Evolutionary conservation across 202 grass and related monocot genomes (phyloP).

Genomic region (Dendrocalamus latiflorus): DNA sequence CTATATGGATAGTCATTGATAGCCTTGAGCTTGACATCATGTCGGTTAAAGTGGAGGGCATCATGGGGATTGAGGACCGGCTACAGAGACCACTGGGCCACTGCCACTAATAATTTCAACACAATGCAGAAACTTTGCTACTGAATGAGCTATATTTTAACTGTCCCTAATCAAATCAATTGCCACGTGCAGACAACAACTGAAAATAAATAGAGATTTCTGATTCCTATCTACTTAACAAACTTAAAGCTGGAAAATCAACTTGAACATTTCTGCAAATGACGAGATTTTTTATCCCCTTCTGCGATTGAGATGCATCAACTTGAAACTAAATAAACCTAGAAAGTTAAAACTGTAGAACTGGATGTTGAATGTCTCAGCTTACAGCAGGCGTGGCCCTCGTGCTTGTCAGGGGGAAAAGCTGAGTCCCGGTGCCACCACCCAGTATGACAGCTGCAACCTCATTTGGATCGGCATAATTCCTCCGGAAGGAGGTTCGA

Average conservation of each 20-base stretch:
- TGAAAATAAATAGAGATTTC: not conserved
- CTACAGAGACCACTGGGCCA: not conserved
- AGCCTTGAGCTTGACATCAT: conserved; percentile 29
- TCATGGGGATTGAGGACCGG: not conserved
- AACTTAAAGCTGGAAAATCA: not conserved
- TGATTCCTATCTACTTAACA: not conserved
- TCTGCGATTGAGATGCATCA: not conserved
- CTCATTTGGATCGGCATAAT: conserved; percentile 68
- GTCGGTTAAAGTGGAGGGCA: conserved; percentile 25
- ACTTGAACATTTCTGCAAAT: not conserved
- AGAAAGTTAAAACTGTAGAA: not conserved
- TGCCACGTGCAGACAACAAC: not conserved
- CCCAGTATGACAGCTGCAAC: conserved; percentile 80
- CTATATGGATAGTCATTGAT: conserved; percentile 8
- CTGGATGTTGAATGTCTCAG: not conserved
- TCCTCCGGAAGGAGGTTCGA: conserved; percentile 39
- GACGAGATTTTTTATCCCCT: not conserved
- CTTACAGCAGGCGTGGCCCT: conserved; percentile 93
- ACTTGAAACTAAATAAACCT: conserved; percentile 15
- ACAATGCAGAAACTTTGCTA: not conserved
- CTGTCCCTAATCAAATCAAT: conserved; percentile 9
- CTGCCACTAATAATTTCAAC: conserved; percentile 7
- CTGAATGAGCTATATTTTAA: conserved; percentile 14
- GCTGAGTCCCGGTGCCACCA: conserved; percentile 63
- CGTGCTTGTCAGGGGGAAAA: conserved; percentile 89